Conservation (phyloP, 1,284 basidiomycete species). For the Cutaneotrichosporon spelunceum region DNA sequence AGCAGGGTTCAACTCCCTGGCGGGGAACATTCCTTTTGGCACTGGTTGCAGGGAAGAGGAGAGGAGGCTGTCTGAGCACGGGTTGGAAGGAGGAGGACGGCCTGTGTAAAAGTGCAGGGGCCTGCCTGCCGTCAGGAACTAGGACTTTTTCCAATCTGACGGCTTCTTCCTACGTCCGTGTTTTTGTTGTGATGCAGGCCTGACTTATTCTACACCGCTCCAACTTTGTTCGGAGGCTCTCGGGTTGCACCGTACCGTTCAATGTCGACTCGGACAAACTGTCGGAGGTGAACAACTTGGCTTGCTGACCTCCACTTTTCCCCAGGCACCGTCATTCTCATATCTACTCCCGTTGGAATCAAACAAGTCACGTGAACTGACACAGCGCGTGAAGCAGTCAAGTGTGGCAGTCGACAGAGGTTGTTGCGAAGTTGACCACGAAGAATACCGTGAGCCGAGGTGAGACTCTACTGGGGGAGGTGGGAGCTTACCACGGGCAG, state of each 20-base stretch:
- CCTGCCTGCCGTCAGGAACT: too few relatives aligned
- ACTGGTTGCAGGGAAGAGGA: background rate
- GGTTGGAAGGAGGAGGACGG: background rate
- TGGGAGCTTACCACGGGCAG: too few relatives aligned
- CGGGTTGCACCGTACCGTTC: background rate
- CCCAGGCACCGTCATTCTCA: background rate
- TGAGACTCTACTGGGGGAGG: too few relatives aligned
- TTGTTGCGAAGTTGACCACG: too few relatives aligned
- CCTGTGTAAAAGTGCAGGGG: too few relatives aligned
- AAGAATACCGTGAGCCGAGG: too few relatives aligned
- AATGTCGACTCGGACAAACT: background rate
- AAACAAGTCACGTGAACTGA: background rate
- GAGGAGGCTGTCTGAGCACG: background rate
- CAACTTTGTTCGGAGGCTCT: background rate
- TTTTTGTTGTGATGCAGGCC: background rate
- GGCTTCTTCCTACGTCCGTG: background rate
- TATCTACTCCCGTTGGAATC: background rate
- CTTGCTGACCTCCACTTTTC: background rate
- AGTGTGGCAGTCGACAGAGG: too few relatives aligned
- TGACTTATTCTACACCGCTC: background rate
- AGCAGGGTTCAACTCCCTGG: conserved; percentile 7
- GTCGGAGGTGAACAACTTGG: background rate
- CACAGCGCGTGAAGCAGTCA: too few relatives aligned
- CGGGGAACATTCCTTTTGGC: background rate
- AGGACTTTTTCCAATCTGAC: background rate